Conservation (phyloP, 345 rosid genomes). For the Rubroshorea leprosula region DNA sequence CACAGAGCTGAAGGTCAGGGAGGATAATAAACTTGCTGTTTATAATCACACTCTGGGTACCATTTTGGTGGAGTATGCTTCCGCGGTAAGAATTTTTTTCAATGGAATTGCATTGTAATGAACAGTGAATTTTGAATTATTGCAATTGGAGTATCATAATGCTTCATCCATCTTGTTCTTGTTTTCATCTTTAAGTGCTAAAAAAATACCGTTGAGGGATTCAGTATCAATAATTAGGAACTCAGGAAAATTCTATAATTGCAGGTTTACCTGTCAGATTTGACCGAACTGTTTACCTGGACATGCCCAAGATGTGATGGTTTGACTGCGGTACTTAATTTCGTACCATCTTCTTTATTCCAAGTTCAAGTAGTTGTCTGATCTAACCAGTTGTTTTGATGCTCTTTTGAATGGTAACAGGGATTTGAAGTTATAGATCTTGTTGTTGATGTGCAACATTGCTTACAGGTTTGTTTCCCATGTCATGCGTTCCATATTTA, state of each 20-base stretch:
- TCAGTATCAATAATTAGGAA: background rate
- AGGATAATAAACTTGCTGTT: conserved; percentile 24
- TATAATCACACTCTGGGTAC: conserved; percentile 84
- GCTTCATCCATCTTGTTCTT: background rate
- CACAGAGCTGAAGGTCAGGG: conserved; percentile 50
- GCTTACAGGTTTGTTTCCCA: conserved; percentile 58
- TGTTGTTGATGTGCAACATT: conserved; percentile 70
- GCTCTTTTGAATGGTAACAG: conserved; percentile 32
- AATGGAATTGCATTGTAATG: background rate
- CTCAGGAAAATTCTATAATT: conserved; percentile 13
- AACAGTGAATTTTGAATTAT: background rate
- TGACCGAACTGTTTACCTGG: conserved; percentile 79
- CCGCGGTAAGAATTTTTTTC: conserved; percentile 57
- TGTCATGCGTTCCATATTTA: background rate
- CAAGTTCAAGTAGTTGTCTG: conserved; percentile 4
- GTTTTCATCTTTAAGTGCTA: background rate
- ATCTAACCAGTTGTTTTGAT: conserved; percentile 9
- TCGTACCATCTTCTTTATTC: background rate
- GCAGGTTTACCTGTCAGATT: conserved; percentile 83
- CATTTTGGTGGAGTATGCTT: conserved; percentile 84
- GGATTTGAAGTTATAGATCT: conserved; percentile 82
- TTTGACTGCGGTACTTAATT: conserved; percentile 48
- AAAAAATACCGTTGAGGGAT: background rate
- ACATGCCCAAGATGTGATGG: conserved; percentile 82
- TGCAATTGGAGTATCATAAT: background rate